phyloP scores from a whole-genome alignment of 352 stramenopile genomes.

The Globisporangium nunn region DNA sequence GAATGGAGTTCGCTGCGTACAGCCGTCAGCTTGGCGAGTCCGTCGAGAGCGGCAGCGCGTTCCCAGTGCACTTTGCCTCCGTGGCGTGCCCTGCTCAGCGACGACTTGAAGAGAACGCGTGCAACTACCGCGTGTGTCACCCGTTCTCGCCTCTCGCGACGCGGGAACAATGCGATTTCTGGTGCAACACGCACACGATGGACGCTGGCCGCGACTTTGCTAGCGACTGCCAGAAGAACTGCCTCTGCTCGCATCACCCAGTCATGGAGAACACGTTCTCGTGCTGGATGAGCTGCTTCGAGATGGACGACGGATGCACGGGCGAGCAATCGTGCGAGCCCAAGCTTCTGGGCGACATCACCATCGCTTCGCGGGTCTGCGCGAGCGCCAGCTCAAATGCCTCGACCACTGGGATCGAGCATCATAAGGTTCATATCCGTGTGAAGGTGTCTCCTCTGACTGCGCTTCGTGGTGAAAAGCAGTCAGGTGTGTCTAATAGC shows the following conservation, averaged over 20 bases:
- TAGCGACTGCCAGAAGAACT: slow-evolving; percentile 21
- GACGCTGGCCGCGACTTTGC: slow-evolving; percentile 9
- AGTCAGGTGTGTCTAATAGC: background rate
- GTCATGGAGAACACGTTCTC: slow-evolving; percentile 16
- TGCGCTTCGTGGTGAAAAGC: background rate
- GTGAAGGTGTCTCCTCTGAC: background rate
- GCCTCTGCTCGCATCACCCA: slow-evolving; percentile 20
- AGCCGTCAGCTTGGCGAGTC: slow-evolving; percentile 7
- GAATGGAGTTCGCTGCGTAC: slow-evolving; percentile 24
- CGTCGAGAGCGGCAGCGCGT: slow-evolving; percentile 1
- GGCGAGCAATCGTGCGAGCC: slow-evolving; percentile 5
- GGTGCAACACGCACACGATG: slow-evolving; percentile 28
- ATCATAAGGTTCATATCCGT: background rate
- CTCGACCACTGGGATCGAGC: background rate
- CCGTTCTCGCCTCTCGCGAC: slow-evolving; percentile 17
- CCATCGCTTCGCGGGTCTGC: slow-evolving; percentile 1
- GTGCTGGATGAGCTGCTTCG: slow-evolving; percentile 41
- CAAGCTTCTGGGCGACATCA: background rate
- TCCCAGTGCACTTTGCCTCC: slow-evolving; percentile 17
- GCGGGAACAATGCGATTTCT: slow-evolving; percentile 22
- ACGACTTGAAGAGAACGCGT: slow-evolving; percentile 17
- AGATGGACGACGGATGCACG: slow-evolving; percentile 6
- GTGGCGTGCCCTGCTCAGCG: slow-evolving; percentile 18
- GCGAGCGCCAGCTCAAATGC: background rate
- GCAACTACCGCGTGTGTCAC: slow-evolving; percentile 20